Evolutionary conservation across 139 green algal species (phyloP).

Genomic region (Chlorella sp.): DNA sequence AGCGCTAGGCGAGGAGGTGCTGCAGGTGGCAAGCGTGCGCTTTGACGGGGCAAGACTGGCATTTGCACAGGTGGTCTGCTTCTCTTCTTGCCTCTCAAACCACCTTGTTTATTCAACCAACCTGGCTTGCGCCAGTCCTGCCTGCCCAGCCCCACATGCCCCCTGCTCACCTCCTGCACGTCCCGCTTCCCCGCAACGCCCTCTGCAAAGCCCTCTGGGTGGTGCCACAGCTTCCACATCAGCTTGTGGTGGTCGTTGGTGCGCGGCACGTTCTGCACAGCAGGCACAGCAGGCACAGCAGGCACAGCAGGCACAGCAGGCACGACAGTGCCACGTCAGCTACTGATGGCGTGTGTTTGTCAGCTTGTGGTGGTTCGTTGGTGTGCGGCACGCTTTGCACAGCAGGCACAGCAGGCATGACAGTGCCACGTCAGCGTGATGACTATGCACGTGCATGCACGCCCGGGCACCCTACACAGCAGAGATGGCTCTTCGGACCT

Average conservation of each 20-base stretch:
- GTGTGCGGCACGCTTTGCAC: constrained; percentile 12
- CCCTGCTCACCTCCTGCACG: constrained; percentile 12
- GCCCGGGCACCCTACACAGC: too few species aligned
- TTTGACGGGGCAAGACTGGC: too few species aligned
- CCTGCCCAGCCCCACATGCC: too few species aligned
- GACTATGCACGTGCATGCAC: too few species aligned
- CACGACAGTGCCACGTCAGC: not conserved
- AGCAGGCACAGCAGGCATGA: not conserved
- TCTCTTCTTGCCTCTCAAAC: too few species aligned
- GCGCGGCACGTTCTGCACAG: constrained; percentile 21
- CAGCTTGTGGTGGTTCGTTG: constrained; percentile 17
- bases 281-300: too few species aligned
- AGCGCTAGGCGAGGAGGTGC: too few species aligned
- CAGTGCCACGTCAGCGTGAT: not conserved
- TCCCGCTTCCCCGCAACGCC: not conserved
- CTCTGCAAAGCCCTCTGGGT: not conserved
- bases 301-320: not conserved
- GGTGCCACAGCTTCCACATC: constrained; percentile 20
- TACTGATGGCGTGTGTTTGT: not conserved
- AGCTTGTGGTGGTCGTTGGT: constrained; percentile 13
- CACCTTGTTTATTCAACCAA: too few species aligned
- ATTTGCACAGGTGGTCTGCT: too few species aligned
- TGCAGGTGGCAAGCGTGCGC: too few species aligned
- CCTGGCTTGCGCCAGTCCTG: too few species aligned
- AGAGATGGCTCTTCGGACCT: not conserved